Percentiles rank a stretch among this genome's conserved stretches.
Conservation (phyloP, 2,329 filamentous ascomycete genomes). For the Pseudogymnoascus sp. region DNA sequence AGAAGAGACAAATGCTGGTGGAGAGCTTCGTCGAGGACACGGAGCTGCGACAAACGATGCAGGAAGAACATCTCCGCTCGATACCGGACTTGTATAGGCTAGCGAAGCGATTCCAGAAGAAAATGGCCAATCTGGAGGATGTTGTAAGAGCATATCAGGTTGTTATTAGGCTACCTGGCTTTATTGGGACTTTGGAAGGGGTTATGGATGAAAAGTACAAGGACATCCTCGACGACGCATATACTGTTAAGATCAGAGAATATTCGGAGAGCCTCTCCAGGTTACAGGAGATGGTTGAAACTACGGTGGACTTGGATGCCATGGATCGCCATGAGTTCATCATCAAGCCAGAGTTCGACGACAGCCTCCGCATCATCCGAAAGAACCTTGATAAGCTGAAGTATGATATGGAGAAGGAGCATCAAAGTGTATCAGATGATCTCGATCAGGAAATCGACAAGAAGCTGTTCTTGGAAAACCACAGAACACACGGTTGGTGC, state of each 20-base stretch:
- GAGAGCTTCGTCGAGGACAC: slow-evolving; percentile 93
- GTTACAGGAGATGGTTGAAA: slow-evolving; percentile 96
- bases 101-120: slow-evolving; percentile 89
- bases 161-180: slow-evolving; percentile 80
- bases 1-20: slow-evolving; percentile 84
- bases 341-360: slow-evolving; percentile 97
- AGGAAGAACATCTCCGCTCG: slow-evolving; percentile 87
- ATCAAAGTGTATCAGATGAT: slow-evolving; percentile 66
- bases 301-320: slow-evolving; percentile 90
- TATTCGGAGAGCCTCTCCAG: slow-evolving; percentile 73
- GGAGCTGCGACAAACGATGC: slow-evolving; percentile 87
- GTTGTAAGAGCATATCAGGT: slow-evolving; percentile 95
- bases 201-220: slow-evolving; percentile 95
- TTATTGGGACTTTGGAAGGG: slow-evolving; percentile 79
- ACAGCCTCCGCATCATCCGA: slow-evolving; percentile 75
- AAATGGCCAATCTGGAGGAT: slow-evolving; percentile 85
- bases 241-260: slow-evolving; percentile 73
- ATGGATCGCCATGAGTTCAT: slow-evolving; percentile 97
- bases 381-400: slow-evolving; percentile 82
- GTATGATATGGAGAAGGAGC: slow-evolving; percentile 75
- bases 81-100: slow-evolving; percentile 92
- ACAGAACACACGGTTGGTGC: slow-evolving; percentile 93
- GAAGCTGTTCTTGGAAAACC: slow-evolving; percentile 95
- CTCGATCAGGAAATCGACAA: slow-evolving; percentile 91
- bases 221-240: slow-evolving; percentile 74